Conservation (phyloP, 352 stramenopile species). For the Phytopythium vexans region DNA sequence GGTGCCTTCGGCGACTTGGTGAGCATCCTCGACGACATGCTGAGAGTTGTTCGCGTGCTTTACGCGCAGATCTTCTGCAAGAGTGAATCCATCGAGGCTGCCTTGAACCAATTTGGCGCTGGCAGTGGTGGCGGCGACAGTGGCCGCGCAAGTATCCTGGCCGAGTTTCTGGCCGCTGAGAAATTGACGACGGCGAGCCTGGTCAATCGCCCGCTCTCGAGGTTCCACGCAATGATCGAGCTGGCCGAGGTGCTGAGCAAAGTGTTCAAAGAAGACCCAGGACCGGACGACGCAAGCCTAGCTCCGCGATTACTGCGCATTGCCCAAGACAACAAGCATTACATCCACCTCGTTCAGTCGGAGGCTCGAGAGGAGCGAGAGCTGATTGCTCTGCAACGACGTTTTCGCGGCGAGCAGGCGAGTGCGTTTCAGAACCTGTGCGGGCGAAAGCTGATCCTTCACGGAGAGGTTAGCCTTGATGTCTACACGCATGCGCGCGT, state of each 20-base stretch:
- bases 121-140: background rate
- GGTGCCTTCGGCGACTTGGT: constrained; percentile 11
- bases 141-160: constrained; percentile 8
- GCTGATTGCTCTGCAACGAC: constrained; percentile 27
- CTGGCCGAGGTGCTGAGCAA: constrained; percentile 31
- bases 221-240: constrained; percentile 28
- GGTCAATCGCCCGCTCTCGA: constrained; percentile 15
- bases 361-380: constrained; percentile 24
- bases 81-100: constrained; percentile 11
- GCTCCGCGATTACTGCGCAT: constrained; percentile 22
- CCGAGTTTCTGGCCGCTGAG: constrained; percentile 16
- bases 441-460: constrained; percentile 26
- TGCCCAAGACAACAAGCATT: constrained; percentile 27
- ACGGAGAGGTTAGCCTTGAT: constrained; percentile 22
- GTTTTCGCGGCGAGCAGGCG: constrained; percentile 19
- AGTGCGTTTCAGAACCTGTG: constrained; percentile 19
- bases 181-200: constrained; percentile 17
- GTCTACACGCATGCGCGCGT: background rate
- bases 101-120: constrained; percentile 6
- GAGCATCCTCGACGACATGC: constrained; percentile 22
- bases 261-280: constrained; percentile 8
- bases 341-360: constrained; percentile 20
- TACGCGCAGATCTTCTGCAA: constrained; percentile 22
- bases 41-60: constrained; percentile 16
- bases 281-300: constrained; percentile 7